Percentiles rank a stretch among this genome's conserved stretches.
phyloP scores from a whole-genome alignment of 2,329 filamentous ascomycete genomes.

The Talaromyces sp. region DNA sequence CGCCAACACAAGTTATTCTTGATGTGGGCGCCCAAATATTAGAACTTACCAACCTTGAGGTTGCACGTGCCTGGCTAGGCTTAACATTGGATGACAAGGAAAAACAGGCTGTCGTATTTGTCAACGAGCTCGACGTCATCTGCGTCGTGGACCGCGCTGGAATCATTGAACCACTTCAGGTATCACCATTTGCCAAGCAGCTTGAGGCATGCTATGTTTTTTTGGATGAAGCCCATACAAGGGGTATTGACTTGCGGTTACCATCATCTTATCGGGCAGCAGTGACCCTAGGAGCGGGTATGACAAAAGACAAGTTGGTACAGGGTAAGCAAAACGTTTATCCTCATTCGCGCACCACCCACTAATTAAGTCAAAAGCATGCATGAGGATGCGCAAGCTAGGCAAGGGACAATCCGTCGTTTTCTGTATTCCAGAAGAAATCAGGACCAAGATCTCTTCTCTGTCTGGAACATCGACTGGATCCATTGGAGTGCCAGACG shows the following conservation, averaged over 20 bases:
- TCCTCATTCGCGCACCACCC: background rate
- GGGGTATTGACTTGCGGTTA: background rate
- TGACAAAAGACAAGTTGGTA: background rate
- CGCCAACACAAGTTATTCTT: constrained; percentile 57
- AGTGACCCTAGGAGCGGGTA: background rate
- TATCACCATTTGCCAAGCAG: background rate
- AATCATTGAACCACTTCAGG: background rate
- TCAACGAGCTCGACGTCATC: background rate
- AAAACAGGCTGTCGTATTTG: background rate
- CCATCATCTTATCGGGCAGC: background rate
- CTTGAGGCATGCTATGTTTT: background rate
- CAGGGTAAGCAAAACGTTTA: background rate
- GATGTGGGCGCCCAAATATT: constrained; percentile 70
- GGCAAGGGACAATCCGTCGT: background rate
- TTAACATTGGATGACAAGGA: background rate
- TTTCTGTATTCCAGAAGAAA: background rate
- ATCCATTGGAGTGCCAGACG: background rate
- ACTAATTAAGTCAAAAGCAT: background rate
- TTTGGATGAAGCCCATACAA: background rate
- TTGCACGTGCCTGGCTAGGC: constrained; percentile 39
- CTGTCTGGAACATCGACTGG: background rate
- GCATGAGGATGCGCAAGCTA: background rate
- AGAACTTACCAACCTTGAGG: constrained; percentile 56
- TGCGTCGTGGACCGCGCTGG: background rate
- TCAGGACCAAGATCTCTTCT: background rate